Conservation (phyloP, 2,329 filamentous ascomycete species). For the Fusarium metavorans region DNA sequence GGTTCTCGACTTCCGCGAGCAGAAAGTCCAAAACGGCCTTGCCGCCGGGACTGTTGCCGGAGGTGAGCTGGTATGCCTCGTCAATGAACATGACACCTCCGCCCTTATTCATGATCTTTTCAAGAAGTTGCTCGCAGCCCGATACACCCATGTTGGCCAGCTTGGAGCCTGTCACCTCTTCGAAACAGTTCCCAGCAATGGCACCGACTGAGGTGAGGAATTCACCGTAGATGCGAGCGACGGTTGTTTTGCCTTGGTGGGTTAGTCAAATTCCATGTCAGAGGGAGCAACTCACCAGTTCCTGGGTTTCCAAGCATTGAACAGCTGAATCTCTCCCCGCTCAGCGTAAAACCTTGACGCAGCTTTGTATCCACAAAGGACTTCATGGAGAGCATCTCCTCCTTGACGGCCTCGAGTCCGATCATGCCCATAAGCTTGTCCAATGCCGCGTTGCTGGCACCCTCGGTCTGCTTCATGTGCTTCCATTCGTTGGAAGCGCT, state of each 20-base stretch:
- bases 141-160: slow-evolving; percentile 72
- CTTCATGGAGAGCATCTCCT: slow-evolving; percentile 72
- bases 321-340: slow-evolving; percentile 70
- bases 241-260: slow-evolving; percentile 73
- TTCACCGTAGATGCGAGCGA: slow-evolving; percentile 76
- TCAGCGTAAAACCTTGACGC: slow-evolving; percentile 67
- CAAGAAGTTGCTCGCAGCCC: slow-evolving; percentile 64
- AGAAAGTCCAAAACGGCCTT: slow-evolving; percentile 76
- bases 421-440: slow-evolving; percentile 78
- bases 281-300: slow-evolving; percentile 63
- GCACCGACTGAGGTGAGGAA: slow-evolving; percentile 73
- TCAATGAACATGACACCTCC: slow-evolving; percentile 83
- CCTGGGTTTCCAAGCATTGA: slow-evolving; percentile 80
- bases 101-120: slow-evolving; percentile 63
- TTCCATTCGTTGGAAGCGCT: slow-evolving; percentile 68
- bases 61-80: slow-evolving; percentile 80
- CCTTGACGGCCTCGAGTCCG: slow-evolving; percentile 77
- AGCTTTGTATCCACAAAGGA: slow-evolving; percentile 69
- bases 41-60: slow-evolving; percentile 68
- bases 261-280: slow-evolving; percentile 15
- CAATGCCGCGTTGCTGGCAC: slow-evolving; percentile 63
- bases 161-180: slow-evolving; percentile 76
- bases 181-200: slow-evolving; percentile 69
- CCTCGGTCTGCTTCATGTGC: slow-evolving; percentile 65
- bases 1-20: slow-evolving; percentile 79